Evolutionary conservation across 352 stramenopile genomes (phyloP), one percentile per base, ranked within the genome.

Genomic region (Globisporangium heterothallicum): DNA sequence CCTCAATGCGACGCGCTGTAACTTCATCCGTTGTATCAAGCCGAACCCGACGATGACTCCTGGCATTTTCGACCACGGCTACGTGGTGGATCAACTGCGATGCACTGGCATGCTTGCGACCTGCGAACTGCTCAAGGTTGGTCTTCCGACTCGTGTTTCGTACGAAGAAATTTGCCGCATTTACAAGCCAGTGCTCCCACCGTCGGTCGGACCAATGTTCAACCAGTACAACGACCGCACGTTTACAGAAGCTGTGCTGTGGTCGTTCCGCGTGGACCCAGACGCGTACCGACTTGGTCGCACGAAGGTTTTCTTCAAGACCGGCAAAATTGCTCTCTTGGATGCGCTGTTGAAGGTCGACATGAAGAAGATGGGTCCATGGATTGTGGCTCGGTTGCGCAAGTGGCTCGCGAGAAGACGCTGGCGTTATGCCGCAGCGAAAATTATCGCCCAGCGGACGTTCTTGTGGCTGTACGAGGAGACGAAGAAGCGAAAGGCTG

Each of bases 281-380:
- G 81, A 94, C 36, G 80, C 81, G 16, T 97, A 96, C 64, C 81
- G 80, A 43, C 73, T 97, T 7, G 88, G 88, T 61, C 76, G 79
- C 27, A 96, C 88, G 10, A 90, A 91, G 61, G 84, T 96, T 21
- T 97, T 97, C 66, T 96, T 97, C 67, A 94, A 92, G 71, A 93
- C 86, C 14, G 88, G 88, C 56, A 93, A 95, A 63, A 96, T 97
- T 55, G 83, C 86, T 38, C 68, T 90, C 6, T 61, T 97, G 4
- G 82, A 96, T 49, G 84, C 84, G 6, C 66, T 96, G 14, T 65
- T 96, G 26, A 90, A 90, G 72, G 74, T 92, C 14, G 79, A 92
- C 54, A 92, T 92, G 84, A 89, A 90, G 69, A 92, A 92, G 63
- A 92, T 92, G 78, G 83, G 83, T 13, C 77, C 78, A 24, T 92